These are phyloP conservation scores for Keithomyces neogunnii DNA, from an alignment of 2,329 filamentous ascomycete species.

Conservation along the genomic window DNA sequence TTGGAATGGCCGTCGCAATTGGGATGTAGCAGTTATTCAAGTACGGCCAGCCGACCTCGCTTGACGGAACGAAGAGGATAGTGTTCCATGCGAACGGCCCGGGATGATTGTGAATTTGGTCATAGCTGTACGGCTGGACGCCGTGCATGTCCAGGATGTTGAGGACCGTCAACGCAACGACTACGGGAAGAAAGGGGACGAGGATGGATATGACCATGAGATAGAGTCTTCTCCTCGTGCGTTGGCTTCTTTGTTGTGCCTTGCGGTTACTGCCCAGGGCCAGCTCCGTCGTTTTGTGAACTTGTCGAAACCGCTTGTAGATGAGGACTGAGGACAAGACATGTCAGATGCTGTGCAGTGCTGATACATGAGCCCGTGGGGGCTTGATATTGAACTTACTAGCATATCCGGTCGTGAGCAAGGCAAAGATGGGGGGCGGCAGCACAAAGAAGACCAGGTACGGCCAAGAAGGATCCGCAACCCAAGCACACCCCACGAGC, in stretches of 20 bases:
- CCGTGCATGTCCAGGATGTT: constrained; percentile 28
- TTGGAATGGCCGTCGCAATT: constrained; percentile 36
- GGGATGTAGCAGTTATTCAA: constrained; percentile 41
- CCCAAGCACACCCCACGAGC: constrained; percentile 39
- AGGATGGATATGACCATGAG: constrained; percentile 45
- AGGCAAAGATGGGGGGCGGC: constrained; percentile 34
- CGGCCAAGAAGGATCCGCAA: constrained; percentile 37
- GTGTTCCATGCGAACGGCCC: constrained; percentile 35
- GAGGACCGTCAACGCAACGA: constrained; percentile 28
- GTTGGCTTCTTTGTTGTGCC: constrained; percentile 33
- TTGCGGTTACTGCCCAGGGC: constrained; percentile 31
- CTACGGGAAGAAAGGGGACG: constrained; percentile 41
- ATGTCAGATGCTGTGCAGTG: neutral
- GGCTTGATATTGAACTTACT: constrained; percentile 27
- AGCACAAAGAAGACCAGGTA: constrained; percentile 39
- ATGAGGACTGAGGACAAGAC: constrained; percentile 29
- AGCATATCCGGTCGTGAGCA: constrained; percentile 37
- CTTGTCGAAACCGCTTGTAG: constrained; percentile 37
- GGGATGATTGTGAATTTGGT: constrained; percentile 29
- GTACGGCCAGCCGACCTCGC: constrained; percentile 26
- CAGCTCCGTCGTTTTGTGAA: constrained; percentile 32
- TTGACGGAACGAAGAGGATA: constrained; percentile 36
- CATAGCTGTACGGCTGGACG: constrained; percentile 30
- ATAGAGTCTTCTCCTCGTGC: constrained; percentile 45
- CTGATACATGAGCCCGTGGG: neutral